Evolutionary conservation across 331 rosid genomes (phyloP).

Genomic region (Malus hybrid): DNA sequence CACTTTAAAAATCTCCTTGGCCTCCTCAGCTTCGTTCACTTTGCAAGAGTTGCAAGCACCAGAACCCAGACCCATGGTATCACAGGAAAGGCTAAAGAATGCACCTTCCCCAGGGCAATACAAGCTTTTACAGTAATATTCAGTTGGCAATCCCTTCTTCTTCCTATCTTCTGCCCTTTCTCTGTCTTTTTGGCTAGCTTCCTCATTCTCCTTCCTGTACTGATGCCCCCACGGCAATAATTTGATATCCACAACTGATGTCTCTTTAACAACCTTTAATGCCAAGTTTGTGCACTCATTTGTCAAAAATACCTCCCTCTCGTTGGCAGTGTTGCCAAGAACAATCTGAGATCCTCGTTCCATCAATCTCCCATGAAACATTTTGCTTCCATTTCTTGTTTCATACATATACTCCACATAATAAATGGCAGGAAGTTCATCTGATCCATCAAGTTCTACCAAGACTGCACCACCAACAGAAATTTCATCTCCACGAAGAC

Average conservation of each 20-base stretch:
- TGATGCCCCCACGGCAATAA: constrained; percentile 71
- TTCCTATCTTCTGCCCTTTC: constrained; percentile 83
- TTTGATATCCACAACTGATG: constrained; percentile 33
- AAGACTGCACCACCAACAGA: constrained; percentile 62
- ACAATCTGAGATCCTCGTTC: constrained; percentile 70
- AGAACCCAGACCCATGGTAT: constrained; percentile 62
- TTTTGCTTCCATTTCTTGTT: constrained; percentile 48
- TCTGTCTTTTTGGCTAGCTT: constrained; percentile 45
- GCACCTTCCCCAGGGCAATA: constrained; percentile 89
- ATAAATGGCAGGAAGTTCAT: constrained; percentile 49
- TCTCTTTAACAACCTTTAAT: constrained; percentile 45
- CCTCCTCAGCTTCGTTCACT: constrained; percentile 38
- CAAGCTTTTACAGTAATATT: constrained; percentile 74
- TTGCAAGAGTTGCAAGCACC: constrained; percentile 71
- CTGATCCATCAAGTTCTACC: constrained; percentile 47
- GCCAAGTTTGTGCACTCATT: constrained; percentile 58
- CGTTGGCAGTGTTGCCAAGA: constrained; percentile 82
- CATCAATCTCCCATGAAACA: constrained; percentile 83
- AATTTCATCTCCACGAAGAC: constrained; percentile 53
- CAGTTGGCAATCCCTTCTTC: constrained; percentile 60
- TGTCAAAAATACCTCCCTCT: constrained; percentile 79
- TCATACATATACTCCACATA: constrained; percentile 82
- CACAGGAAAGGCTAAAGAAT: constrained; percentile 52
- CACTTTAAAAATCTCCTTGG: constrained; percentile 44
- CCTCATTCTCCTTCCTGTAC: constrained; percentile 56